Percentiles rank a stretch among this genome's conserved stretches.
Conservation (phyloP, 2,329 filamentous ascomycete genomes). For the Claviceps maximensis region DNA sequence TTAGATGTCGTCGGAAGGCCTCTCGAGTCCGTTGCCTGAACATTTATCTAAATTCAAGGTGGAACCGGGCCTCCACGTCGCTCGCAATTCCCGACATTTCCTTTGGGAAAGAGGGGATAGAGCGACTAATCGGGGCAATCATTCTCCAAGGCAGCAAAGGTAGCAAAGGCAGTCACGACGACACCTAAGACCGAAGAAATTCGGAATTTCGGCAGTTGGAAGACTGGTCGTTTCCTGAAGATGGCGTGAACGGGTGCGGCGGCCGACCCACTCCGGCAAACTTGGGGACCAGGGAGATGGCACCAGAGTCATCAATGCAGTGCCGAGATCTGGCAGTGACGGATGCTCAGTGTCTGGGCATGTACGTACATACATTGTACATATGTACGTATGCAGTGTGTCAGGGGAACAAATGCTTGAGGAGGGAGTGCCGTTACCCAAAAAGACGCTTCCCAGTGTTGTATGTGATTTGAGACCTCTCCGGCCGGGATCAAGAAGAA, state of each 20-base stretch:
- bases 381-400: too few relatives aligned
- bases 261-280: neutral
- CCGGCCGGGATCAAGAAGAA: neutral
- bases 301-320: neutral
- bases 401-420: too few relatives aligned
- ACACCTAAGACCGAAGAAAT: neutral
- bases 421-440: too few relatives aligned
- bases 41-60: too few relatives aligned
- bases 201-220: neutral
- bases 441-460: neutral
- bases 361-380: too few relatives aligned
- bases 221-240: neutral
- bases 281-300: neutral
- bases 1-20: too few relatives aligned
- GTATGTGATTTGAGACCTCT: neutral
- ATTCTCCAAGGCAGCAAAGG: neutral
- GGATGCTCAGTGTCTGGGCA: too few relatives aligned
- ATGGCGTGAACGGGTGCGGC: neutral
- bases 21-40: too few relatives aligned
- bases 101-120: neutral
- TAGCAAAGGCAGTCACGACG: too few relatives aligned
- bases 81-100: neutral
- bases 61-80: neutral
- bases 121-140: neutral
- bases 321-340: constrained; percentile 4